Conservation (phyloP, 148 eudicot species). For the Rhododendron simsii region DNA sequence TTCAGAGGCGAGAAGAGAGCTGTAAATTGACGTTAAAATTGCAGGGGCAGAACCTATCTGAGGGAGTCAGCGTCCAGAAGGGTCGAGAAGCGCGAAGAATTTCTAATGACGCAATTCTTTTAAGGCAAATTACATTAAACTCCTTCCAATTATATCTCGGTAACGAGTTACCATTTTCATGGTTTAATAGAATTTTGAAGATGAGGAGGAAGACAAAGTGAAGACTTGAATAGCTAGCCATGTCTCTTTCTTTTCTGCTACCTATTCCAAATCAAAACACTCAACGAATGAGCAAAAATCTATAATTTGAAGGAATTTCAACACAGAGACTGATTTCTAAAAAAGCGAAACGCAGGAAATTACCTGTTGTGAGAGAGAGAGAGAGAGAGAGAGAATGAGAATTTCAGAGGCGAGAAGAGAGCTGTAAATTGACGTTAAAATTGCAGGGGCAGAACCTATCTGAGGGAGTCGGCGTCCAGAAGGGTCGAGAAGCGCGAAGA, state of each 20-base stretch:
- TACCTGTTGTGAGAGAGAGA: neutral
- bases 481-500: slow-evolving; percentile 8
- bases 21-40: neutral
- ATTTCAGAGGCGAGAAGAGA: neutral
- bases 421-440: neutral
- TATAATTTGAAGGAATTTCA: neutral
- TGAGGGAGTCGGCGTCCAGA: neutral
- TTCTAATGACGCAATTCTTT: neutral
- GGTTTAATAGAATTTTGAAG: too few relatives aligned
- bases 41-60: neutral
- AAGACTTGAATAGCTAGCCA: too few relatives aligned
- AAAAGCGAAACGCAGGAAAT: too few relatives aligned
- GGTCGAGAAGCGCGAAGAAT: slow-evolving; percentile 1
- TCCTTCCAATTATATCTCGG: too few relatives aligned
- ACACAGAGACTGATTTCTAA: neutral
- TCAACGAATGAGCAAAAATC: neutral
- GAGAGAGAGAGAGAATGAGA: neutral
- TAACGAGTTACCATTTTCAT: too few relatives aligned
- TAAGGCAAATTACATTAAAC: too few relatives aligned
- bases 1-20: neutral
- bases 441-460: neutral
- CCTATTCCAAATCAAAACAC: neutral
- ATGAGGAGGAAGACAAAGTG: too few relatives aligned
- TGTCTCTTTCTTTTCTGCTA: too few relatives aligned
- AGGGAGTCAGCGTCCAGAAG: neutral